Evolutionary conservation across 352 stramenopile genomes (phyloP), one percentile per base, ranked within the genome.

Genomic region (Phytopythium litorale): DNA sequence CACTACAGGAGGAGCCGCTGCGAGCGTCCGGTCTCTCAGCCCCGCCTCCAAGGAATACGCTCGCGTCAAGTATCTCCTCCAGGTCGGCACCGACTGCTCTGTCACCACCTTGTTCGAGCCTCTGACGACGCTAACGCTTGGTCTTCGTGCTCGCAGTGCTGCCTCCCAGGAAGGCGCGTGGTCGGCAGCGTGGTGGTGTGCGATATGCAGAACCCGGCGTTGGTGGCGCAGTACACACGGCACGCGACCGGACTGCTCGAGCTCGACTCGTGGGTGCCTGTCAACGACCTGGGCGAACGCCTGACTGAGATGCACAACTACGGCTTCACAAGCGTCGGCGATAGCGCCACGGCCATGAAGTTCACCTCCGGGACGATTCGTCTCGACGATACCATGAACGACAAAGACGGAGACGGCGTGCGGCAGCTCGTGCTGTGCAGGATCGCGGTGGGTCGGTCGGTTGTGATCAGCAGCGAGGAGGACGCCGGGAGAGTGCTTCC

Each of bases 341-440:
- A 67, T 7, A 73, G 66, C 13, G 68, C 87, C 45, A 61, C 68
- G 1, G 67, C 64, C 1, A 88, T 89, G 75, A 92, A 88, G 46
- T 89, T 92, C 58, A 81, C 79, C 7, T 88, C 78, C 0, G 84
- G 81, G 9, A 85, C 73, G 23, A 68, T 91, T 28, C 66, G 71
- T n/a, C 62, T 84, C 7, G 38, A 37, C 21, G 35, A 16, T 2
- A 9, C 12, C 13, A 0, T 15, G 4, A 18, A 1, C 13, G 7
- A 28, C 18, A 28, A 16, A n/a, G 52, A 45, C 8, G 21, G 18
- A 23, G 75, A 71, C 37, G 70, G 60, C 18, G 76, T 65, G 19
- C 75, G 74, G 25, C 82, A 92, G 65, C 67, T 89, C 12, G 81
- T 92, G 35, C 66, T 94, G 8, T 94, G 82, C 55, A 91, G 88